These are phyloP conservation scores for Leccinum insolens DNA, from an alignment of 1,284 basidiomycete genomes.

Conservation along the genomic window DNA sequence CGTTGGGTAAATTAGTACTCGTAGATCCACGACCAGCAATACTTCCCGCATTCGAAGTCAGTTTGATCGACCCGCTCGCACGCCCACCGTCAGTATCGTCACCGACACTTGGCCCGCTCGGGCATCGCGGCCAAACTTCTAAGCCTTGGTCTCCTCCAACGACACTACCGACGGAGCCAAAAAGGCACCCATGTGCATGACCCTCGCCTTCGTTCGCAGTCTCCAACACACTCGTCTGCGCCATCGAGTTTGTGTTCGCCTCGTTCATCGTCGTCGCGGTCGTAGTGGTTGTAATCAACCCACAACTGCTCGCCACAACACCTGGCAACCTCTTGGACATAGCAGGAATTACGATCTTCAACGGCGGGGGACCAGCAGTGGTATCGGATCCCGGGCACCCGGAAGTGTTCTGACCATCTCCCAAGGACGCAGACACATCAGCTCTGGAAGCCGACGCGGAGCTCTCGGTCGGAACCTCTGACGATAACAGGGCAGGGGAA, in stretches of 20 bases:
- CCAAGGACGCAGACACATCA: neutral
- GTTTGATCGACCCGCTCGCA: neutral
- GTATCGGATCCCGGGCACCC: neutral
- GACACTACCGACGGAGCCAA: neutral
- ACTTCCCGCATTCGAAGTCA: neutral
- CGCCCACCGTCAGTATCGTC: neutral
- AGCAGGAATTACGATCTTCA: constrained; percentile 9
- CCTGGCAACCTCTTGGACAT: neutral
- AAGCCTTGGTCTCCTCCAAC: neutral
- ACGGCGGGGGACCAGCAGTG: neutral
- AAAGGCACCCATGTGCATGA: neutral
- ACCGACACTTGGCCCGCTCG: neutral
- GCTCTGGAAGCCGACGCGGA: neutral
- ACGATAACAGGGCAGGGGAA: neutral
- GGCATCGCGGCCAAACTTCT: neutral
- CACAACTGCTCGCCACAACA: neutral
- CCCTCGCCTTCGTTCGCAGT: neutral
- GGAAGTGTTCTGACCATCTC: neutral
- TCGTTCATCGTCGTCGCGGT: neutral
- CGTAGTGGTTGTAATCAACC: neutral
- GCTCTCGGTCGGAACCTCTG: neutral
- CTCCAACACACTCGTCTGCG: neutral
- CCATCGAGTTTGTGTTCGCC: neutral
- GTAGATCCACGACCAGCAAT: neutral
- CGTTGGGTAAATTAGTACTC: neutral